Conservation (phyloP, 306 rosid species). For the Benincasa hispida region DNA sequence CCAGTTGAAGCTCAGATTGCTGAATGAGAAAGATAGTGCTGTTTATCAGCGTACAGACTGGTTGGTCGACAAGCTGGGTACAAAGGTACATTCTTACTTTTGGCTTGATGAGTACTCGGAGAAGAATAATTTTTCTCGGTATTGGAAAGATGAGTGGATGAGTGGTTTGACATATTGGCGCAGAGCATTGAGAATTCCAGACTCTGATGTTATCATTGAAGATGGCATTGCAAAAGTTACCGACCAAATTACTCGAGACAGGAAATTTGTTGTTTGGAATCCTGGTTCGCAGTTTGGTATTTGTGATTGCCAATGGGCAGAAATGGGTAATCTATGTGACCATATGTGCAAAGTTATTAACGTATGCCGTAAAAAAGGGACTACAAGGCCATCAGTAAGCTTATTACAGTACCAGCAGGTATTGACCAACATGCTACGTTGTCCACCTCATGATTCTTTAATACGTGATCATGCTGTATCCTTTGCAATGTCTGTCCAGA, state of each 20-base stretch:
- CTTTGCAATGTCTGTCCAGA: slow-evolving; percentile 58
- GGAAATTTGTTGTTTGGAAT: slow-evolving; percentile 46
- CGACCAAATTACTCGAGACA: slow-evolving; percentile 39
- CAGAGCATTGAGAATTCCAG: slow-evolving; percentile 57
- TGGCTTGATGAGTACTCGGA: slow-evolving; percentile 90
- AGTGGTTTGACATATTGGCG: slow-evolving; percentile 91
- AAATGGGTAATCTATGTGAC: slow-evolving; percentile 72
- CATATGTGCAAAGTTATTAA: slow-evolving; percentile 55
- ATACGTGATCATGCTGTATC: slow-evolving; percentile 72
- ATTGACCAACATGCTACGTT: slow-evolving; percentile 39
- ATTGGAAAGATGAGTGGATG: slow-evolving; percentile 79
- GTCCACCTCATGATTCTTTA: slow-evolving; percentile 81
- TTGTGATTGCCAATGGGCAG: slow-evolving; percentile 74
- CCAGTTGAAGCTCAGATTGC: slow-evolving; percentile 64
- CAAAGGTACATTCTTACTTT: slow-evolving; percentile 76
- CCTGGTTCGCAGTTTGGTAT: slow-evolving; percentile 66
- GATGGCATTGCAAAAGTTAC: slow-evolving; percentile 47
- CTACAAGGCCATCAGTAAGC: slow-evolving; percentile 41
- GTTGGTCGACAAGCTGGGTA: slow-evolving; percentile 78
- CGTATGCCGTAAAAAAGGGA: slow-evolving; percentile 28
- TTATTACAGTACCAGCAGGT: slow-evolving; percentile 54
- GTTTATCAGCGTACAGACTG: slow-evolving; percentile 68
- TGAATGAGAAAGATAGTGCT: slow-evolving; percentile 46
- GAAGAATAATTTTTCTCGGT: slow-evolving; percentile 69
- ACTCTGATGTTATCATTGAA: slow-evolving; percentile 46